Base-by-base conservation (phyloP, 306 rosid species). In the Quercus robur region DNA sequence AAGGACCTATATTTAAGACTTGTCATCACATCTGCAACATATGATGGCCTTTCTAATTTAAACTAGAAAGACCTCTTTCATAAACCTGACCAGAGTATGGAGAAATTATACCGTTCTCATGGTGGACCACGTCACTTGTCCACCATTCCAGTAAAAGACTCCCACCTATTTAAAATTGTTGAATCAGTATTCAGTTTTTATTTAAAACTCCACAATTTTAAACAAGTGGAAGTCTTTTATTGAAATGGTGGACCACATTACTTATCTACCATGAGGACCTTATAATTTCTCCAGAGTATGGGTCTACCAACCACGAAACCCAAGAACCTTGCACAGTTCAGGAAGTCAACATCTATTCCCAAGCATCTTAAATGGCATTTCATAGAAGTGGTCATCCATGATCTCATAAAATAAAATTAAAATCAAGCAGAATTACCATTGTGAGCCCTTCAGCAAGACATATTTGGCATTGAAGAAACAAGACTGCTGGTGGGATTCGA, bases 391-490 rank as follows among this genome's bases (percentile, higher is more conserved):
- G 71, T 70, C 13, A 13, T 35, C 72, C 71, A 78, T 74, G 56
- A 66, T 5, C 64, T 58, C 71, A 56, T 38, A 18, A 49, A 10
- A 30, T 57, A 62, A 74, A 80, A 68, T 70, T 18, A 70, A 83
- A 79, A 81, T 55, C 77, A 71, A 57, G 78, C 77, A 77, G 66
- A 72, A 76, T 85, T 92, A 94, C 99, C 98, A 82, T 93, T 83
- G 92, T 78, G 55, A 95, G 89, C 78, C 98, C 98, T 84, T 95
- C 97, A 71, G 97, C 98, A 1, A 95, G 89, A 83, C 89, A 95
- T 69, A 93, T 89, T 84, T 95, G 97, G 83, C 99, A 91, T 82
- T 93, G 99, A 78, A 95, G 90, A 86, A 88, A 93, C 87, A 88
- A 84, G 77, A 95, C 94, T 61, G 91, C 88, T 26, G 95, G 90